Evolutionary conservation across 257 asterid species (phyloP).

Genomic region (Solanum tacnaense): DNA sequence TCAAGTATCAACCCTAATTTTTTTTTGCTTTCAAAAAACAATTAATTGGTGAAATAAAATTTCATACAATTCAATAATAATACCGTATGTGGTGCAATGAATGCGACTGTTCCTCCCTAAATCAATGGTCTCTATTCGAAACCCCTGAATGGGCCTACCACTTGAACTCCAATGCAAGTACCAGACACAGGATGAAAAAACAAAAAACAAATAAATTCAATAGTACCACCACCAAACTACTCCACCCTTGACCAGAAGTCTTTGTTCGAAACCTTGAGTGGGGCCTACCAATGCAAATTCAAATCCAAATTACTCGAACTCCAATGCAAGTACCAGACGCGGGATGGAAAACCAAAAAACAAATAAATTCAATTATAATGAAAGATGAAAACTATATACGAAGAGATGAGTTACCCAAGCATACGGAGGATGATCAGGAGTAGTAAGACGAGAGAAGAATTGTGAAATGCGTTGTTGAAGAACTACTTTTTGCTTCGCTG

Average conservation of each 20-base stretch:
- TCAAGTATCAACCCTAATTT: background rate
- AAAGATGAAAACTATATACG: background rate
- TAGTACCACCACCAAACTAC: no score
- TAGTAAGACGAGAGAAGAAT: background rate
- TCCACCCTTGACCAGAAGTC: no score
- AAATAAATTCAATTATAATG: background rate
- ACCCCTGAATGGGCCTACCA: no score
- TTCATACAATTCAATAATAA: background rate
- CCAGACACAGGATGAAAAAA: no score
- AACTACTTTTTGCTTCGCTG: background rate
- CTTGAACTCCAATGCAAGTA: background rate
- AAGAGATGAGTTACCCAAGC: background rate
- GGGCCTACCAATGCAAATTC: no score
- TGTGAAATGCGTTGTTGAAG: background rate
- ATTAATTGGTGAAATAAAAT: background rate
- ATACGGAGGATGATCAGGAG: background rate
- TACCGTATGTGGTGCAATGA: no score
- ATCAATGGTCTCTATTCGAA: no score
- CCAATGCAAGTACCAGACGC: background rate
- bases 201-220: background rate
- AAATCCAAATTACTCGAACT: no score
- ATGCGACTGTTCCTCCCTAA: no score
- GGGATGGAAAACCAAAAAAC: background rate
- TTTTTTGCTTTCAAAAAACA: background rate
- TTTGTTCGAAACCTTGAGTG: no score